Conservation (phyloP, 2,329 filamentous ascomycete species). For the Diatrype stigma region DNA sequence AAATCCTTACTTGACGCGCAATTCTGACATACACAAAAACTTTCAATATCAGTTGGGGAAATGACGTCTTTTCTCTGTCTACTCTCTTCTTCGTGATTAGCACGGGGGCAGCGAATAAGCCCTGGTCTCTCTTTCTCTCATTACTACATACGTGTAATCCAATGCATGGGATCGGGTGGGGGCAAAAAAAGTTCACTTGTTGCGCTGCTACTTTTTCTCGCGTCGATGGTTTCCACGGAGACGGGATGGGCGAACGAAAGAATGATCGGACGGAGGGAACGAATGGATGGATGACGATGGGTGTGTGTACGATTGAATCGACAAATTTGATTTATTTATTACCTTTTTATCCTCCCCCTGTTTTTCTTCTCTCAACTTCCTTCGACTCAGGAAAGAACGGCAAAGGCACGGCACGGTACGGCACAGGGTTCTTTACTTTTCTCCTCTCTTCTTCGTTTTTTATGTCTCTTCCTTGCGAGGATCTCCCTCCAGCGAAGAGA, state of each 20-base stretch:
- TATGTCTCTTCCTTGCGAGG: too few species aligned
- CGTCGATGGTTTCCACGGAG: background rate
- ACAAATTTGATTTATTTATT: background rate
- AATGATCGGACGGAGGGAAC: background rate
- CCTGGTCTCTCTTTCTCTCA: background rate
- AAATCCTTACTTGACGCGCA: too few species aligned
- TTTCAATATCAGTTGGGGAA: conserved; percentile 3
- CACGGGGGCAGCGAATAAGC: background rate
- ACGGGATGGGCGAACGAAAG: background rate
- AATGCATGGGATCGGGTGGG: background rate
- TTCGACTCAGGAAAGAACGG: background rate
- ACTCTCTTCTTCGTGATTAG: conserved; percentile 2
- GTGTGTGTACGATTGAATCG: conserved; percentile 1
- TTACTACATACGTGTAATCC: background rate
- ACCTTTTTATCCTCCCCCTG: background rate
- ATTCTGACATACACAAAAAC: too few species aligned
- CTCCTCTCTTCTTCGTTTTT: too few species aligned
- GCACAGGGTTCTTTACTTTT: too few species aligned
- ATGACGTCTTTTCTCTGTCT: conserved; percentile 12
- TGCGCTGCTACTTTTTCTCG: background rate
- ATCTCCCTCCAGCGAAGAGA: too few species aligned
- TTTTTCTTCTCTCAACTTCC: background rate
- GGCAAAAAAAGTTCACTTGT: background rate
- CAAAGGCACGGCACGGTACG: background rate
- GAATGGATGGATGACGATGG: background rate